phyloP scores from a whole-genome alignment of 306 rosid genomes.

The Styphnolobium japonicum region DNA sequence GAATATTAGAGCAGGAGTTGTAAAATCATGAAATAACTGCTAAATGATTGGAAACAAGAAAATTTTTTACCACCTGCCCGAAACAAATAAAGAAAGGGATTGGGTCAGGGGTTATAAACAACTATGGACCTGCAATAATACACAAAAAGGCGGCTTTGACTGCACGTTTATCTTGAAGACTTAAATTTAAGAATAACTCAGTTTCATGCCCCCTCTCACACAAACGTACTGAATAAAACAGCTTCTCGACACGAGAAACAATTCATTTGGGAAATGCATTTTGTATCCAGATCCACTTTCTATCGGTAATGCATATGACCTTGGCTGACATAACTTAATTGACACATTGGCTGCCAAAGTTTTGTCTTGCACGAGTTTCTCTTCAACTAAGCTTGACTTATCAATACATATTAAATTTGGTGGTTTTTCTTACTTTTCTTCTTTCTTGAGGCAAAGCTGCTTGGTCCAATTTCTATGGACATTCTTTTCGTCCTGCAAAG shows the following conservation, averaged over 20 bases:
- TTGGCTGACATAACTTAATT: background rate
- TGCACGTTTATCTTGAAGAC: background rate
- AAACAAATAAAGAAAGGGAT: background rate
- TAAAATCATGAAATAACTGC: background rate
- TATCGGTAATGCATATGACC: background rate
- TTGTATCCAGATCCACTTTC: background rate
- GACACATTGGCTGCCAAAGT: background rate
- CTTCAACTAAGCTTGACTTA: background rate
- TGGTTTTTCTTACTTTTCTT: conserved; percentile 69
- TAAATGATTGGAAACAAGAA: background rate
- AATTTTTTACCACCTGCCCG: background rate
- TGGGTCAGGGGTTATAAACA: background rate
- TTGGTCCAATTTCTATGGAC: conserved; percentile 82
- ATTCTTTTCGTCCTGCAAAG: conserved; percentile 76
- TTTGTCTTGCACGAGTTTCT: background rate
- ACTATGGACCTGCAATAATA: background rate
- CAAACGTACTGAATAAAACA: background rate
- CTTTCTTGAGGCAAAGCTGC: conserved; percentile 91
- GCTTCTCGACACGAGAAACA: background rate
- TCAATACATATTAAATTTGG: conserved; percentile 16
- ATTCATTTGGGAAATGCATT: conserved; percentile 2
- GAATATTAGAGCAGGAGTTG: background rate
- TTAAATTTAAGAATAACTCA: background rate
- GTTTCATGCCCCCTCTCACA: no score
- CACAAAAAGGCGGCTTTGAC: background rate